Conservation (phyloP, 345 rosid genomes). For the Bruguiera gymnorhiza region DNA sequence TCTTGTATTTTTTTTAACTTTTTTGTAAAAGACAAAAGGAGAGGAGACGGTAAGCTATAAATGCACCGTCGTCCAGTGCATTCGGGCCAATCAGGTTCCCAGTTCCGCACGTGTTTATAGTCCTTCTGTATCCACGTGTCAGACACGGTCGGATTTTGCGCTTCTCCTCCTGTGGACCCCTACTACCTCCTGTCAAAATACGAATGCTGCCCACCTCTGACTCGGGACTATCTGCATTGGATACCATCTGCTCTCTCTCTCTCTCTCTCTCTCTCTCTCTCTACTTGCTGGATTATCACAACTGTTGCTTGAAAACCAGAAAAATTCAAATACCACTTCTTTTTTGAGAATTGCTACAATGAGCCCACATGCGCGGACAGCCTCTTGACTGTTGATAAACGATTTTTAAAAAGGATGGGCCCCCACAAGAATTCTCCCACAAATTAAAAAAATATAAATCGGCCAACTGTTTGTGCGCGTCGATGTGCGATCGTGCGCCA, state of each 20-base stretch:
- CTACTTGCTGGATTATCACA: too few species aligned
- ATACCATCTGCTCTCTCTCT: neutral
- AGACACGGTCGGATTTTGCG: constrained; percentile 31
- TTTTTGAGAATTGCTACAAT: too few species aligned
- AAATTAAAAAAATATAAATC: too few species aligned
- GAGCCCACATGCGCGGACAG: too few species aligned
- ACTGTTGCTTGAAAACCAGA: too few species aligned
- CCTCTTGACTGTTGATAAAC: too few species aligned
- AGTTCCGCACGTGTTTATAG: constrained; percentile 19
- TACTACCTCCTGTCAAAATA: neutral
- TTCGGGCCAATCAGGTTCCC: constrained; percentile 1
- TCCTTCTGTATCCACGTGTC: constrained; percentile 18
- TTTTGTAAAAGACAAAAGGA: neutral
- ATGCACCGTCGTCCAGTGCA: constrained; percentile 37
- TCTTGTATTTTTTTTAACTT: neutral
- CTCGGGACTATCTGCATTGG: constrained; percentile 14
- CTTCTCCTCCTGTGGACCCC: constrained; percentile 4
- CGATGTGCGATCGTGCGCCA: too few species aligned
- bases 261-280: neutral
- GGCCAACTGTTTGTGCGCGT: too few species aligned
- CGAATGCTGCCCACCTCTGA: neutral
- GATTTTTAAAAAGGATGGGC: too few species aligned
- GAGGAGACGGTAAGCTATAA: constrained; percentile 6
- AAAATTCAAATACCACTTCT: too few species aligned
- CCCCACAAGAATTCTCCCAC: too few species aligned